Conservation (phyloP, 225 moss, liverwort and hornwort species). For the Ulota crispa region DNA sequence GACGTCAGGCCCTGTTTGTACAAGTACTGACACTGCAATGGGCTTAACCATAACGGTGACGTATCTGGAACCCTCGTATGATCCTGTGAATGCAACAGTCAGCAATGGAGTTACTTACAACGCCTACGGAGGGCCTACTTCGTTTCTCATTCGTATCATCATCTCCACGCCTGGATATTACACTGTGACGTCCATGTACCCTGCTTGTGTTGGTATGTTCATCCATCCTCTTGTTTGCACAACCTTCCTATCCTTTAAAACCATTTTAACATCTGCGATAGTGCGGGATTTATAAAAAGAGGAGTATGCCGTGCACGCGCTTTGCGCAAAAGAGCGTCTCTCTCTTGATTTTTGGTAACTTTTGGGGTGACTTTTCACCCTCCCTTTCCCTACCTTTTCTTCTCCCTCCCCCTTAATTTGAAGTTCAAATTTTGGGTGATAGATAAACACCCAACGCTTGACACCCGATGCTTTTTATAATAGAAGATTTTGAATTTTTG, state of each 20-base stretch:
- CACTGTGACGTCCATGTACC: slow-evolving; percentile 36
- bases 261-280: not conserved
- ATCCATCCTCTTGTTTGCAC: not conserved
- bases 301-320: too few relatives aligned
- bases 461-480: too few relatives aligned
- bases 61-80: slow-evolving; percentile 29
- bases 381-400: too few relatives aligned
- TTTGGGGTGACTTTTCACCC: too few relatives aligned
- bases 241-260: not conserved
- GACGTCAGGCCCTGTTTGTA: slow-evolving; percentile 35
- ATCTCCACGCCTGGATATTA: slow-evolving; percentile 32
- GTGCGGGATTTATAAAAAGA: too few relatives aligned
- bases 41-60: slow-evolving; percentile 33
- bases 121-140: slow-evolving; percentile 33
- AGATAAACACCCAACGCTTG: too few relatives aligned
- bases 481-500: too few relatives aligned
- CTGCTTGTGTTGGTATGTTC: slow-evolving; percentile 33
- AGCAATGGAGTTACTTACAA: slow-evolving; percentile 27
- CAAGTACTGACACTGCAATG: slow-evolving; percentile 36
- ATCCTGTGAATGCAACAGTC: slow-evolving; percentile 41
- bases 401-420: too few relatives aligned
- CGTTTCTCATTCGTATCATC: slow-evolving; percentile 36
- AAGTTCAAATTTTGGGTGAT: too few relatives aligned
- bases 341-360: too few relatives aligned
- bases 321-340: too few relatives aligned